Evolutionary conservation across 2,329 filamentous ascomycete species (phyloP), one percentile per base, ranked within the genome.

Genomic region (Penicillium brevicompactum): DNA sequence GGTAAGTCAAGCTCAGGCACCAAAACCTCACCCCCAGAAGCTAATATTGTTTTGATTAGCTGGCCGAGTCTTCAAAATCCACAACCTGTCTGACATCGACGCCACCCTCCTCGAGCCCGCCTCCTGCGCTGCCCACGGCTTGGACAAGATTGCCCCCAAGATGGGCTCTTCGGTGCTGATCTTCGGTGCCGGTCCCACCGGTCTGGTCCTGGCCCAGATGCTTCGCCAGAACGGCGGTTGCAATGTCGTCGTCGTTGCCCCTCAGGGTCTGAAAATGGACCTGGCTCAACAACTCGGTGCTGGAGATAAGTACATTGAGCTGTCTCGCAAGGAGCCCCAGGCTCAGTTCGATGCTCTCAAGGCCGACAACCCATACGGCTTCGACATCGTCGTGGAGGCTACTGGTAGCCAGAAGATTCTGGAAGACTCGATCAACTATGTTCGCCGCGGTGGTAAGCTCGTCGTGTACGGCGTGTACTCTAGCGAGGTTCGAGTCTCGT

Each of bases 381-480:
- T 91, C 67, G 87, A 91, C 62, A 85, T 90, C 59, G 86, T 89
- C 22, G 82, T 89, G 21, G 86, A 90, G 76, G 87, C 87, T 34
- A 90, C 87, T 11, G 88, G 88, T 16, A 87, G 82, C 49, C 78
- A 84, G 44, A 85, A 84, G 72, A 86, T 91, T 46, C 80, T 91
- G 2, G 87, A 90, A 68, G 83, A 87, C 65, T 79, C 86, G 27
- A 88, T 91, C 71, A 80, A 89, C 74, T 90, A 88, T 69, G 85
- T 88, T 62, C 84, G 86, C 45, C 82, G 87, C 49, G 87, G 87
- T 41, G 87, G 88, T 53, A 90, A 87, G 70, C 77, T 90, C 31
- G 84, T 90, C 42, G 86, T 88, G 57, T 90, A 90, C 61, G 87
- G 86, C 46, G 88, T 91, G 24, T 91, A 90, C 70, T 77, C 82